A percentile compares a stretch with the other conserved stretches of the same genome.
phyloP scores from a whole-genome alignment of 768 basidiomycete species.

The Tulasnella sp. region DNA sequence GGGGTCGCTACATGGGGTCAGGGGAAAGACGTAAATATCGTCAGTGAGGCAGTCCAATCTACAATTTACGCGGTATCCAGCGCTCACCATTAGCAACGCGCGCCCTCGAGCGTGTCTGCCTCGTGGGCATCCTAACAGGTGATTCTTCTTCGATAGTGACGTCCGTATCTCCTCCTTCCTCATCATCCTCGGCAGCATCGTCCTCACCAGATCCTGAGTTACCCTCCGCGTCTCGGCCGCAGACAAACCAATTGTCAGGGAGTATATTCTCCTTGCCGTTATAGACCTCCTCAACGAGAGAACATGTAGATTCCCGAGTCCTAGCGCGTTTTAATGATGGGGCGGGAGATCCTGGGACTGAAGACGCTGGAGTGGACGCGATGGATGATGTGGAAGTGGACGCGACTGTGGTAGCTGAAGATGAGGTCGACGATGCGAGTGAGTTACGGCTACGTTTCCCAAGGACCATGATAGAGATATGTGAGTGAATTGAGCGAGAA shows the following conservation, averaged over 20 bases:
- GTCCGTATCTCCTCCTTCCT: not conserved
- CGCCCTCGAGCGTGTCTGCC: not conserved
- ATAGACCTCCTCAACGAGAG: not conserved
- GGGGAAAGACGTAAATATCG: not conserved
- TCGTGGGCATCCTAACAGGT: not conserved
- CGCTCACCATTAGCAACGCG: conserved; percentile 3
- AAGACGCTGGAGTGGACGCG: conserved; percentile 3
- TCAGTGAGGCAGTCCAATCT: not conserved
- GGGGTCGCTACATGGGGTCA: not conserved
- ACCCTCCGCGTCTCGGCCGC: conserved; percentile 6
- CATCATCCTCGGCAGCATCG: not conserved
- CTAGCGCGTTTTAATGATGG: conserved; percentile 11
- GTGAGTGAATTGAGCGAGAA: not conserved
- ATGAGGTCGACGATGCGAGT: not conserved
- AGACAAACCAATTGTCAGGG: conserved; percentile 12
- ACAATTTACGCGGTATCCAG: not conserved
- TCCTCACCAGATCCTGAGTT: not conserved
- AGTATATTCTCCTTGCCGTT: conserved; percentile 10
- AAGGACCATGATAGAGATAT: conserved; percentile 4
- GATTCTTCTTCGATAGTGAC: not conserved
- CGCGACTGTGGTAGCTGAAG: not conserved
- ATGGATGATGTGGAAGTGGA: not conserved
- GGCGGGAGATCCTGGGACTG: not conserved
- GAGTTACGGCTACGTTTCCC: conserved; percentile 9
- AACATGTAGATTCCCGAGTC: conserved; percentile 7